phyloP scores from a whole-genome alignment of 768 basidiomycete genomes.

The Naganishia randhawae region DNA sequence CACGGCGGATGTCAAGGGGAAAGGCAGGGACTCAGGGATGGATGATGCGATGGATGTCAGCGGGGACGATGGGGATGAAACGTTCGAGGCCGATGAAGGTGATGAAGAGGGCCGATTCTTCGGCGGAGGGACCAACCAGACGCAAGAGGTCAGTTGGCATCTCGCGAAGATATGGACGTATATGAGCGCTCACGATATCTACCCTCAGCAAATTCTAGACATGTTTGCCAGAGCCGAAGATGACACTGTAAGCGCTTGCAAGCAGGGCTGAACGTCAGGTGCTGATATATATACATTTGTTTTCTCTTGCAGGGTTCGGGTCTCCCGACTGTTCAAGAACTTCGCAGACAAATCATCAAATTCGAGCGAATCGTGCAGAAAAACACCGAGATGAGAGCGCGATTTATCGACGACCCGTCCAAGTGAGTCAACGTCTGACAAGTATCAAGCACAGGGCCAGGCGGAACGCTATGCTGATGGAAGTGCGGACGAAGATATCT shows the following conservation, averaged over 20 bases:
- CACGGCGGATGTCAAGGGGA: constrained; percentile 36
- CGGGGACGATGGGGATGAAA: constrained; percentile 34
- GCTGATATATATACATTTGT: constrained; percentile 6
- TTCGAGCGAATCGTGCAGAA: constrained; percentile 88
- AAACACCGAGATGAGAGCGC: constrained; percentile 94
- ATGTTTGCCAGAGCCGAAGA: constrained; percentile 75
- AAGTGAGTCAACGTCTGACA: too few relatives aligned
- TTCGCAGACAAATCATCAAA: constrained; percentile 68
- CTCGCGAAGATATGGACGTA: not conserved
- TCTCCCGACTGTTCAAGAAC: constrained; percentile 65
- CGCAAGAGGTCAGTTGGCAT: constrained; percentile 65
- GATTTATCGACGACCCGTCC: constrained; percentile 84
- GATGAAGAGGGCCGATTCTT: constrained; percentile 82
- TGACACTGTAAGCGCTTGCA: constrained; percentile 58
- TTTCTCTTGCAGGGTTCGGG: constrained; percentile 52
- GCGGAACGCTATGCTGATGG: too few relatives aligned
- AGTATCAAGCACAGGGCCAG: too few relatives aligned
- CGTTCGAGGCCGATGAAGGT: constrained; percentile 47
- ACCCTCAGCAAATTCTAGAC: constrained; percentile 65
- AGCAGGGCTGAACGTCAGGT: constrained; percentile 4
- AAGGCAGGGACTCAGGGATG: constrained; percentile 52
- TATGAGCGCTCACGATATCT: not conserved
- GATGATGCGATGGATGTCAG: constrained; percentile 57
- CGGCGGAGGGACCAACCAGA: constrained; percentile 83
- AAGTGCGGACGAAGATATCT: too few relatives aligned